Conservation (phyloP, 169 alveolate genomes). For the Eimeria mitis region DNA sequence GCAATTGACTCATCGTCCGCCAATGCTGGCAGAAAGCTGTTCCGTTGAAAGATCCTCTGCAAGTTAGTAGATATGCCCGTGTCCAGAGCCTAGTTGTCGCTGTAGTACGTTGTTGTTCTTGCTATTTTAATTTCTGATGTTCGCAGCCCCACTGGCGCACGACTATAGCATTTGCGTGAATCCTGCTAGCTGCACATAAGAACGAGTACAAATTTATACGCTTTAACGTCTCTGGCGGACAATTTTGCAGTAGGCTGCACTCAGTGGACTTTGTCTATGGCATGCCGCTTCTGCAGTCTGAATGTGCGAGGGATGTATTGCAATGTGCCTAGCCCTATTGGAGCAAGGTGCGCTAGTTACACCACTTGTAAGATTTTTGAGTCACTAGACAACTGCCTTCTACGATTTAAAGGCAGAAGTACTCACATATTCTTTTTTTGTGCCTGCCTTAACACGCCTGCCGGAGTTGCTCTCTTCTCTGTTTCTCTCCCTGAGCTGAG, state of each 20-base stretch:
- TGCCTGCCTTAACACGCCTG: background rate
- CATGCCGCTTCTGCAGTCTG: slow-evolving; percentile 49
- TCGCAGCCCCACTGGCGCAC: background rate
- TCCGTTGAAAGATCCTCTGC: slow-evolving; percentile 1
- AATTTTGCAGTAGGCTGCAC: slow-evolving; percentile 31
- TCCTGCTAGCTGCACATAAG: background rate
- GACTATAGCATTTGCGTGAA: background rate
- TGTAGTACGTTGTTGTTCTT: background rate
- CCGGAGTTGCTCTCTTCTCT: slow-evolving; percentile 13
- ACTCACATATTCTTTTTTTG: background rate
- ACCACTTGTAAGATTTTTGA: slow-evolving; percentile 23
- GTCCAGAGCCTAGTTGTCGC: background rate
- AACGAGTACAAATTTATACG: slow-evolving; percentile 1
- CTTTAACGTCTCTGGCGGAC: slow-evolving; percentile 45
- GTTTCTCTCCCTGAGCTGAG: background rate
- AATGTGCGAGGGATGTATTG: slow-evolving; percentile 13
- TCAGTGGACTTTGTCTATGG: background rate
- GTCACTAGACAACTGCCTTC: slow-evolving; percentile 33
- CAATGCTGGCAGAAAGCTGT: slow-evolving; percentile 9
- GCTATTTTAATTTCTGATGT: background rate
- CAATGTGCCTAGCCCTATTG: background rate
- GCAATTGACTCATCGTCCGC: slow-evolving; percentile 8
- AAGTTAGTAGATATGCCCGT: background rate
- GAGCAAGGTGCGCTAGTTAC: slow-evolving; percentile 27
- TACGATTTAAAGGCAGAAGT: slow-evolving; percentile 42